Conservation (phyloP, 1,284 basidiomycete species). For the Cryptococcus hybrid region DNA sequence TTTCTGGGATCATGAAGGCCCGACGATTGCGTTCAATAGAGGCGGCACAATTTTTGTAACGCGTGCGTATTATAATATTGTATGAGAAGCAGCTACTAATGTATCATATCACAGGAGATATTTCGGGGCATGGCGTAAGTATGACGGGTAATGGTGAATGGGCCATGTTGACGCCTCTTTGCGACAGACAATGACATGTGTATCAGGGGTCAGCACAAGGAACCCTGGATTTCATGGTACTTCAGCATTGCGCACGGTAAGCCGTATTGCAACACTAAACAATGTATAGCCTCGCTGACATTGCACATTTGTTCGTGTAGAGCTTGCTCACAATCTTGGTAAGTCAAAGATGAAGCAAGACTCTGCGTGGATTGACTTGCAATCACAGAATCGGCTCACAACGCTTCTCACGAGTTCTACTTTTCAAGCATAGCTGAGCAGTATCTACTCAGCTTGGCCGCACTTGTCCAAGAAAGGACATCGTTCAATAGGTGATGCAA, state of each 20-base stretch:
- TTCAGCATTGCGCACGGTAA: slow-evolving; percentile 81
- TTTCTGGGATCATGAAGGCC: slow-evolving; percentile 79
- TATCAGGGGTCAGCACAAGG: slow-evolving; percentile 57
- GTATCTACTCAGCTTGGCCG: slow-evolving; percentile 45
- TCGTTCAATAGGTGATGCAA: neutral
- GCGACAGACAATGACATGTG: slow-evolving; percentile 60
- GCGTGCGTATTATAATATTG: slow-evolving; percentile 49
- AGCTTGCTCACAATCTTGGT: slow-evolving; percentile 44
- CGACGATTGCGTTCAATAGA: slow-evolving; percentile 90
- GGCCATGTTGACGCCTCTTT: neutral
- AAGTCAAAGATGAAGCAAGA: neutral
- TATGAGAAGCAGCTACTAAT: neutral
- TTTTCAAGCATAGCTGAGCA: slow-evolving; percentile 86
- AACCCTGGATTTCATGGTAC: slow-evolving; percentile 81
- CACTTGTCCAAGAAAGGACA: neutral
- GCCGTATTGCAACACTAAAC: neutral
- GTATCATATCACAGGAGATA: slow-evolving; percentile 55
- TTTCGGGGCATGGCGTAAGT: slow-evolving; percentile 83
- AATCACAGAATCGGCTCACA: slow-evolving; percentile 46
- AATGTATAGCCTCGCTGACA: neutral
- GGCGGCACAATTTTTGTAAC: slow-evolving; percentile 85
- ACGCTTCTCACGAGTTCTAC: slow-evolving; percentile 77
- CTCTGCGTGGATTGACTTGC: slow-evolving; percentile 6
- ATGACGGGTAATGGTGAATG: neutral
- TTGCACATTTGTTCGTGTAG: slow-evolving; percentile 7